phyloP scores from a whole-genome alignment of 352 stramenopile genomes.

The Phytopythium kandeliae region DNA sequence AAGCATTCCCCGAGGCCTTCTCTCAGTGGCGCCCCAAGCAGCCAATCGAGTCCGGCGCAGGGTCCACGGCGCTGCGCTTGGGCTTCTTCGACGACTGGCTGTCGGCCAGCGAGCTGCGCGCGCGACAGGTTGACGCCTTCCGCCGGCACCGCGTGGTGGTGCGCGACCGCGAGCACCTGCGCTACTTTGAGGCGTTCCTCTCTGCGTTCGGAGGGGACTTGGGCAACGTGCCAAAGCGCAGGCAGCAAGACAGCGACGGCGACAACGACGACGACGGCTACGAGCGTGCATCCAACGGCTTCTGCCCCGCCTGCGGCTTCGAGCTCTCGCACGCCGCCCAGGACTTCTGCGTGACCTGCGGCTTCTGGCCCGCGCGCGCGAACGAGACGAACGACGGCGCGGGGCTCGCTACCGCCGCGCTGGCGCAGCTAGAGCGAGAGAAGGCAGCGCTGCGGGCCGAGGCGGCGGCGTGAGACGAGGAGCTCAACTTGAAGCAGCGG shows the following conservation, averaged over 20 bases:
- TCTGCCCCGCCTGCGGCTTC: constrained; percentile 40
- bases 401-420: constrained; percentile 39
- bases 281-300: constrained; percentile 50
- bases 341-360: constrained; percentile 57
- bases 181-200: constrained; percentile 63
- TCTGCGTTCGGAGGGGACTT: constrained; percentile 42
- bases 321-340: constrained; percentile 33
- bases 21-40: constrained; percentile 86
- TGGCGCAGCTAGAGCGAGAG: constrained; percentile 30
- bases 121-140: constrained; percentile 23
- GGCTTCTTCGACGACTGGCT: constrained; percentile 56
- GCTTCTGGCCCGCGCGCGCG: constrained; percentile 52
- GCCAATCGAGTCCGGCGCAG: constrained; percentile 82
- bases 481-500: too few species aligned
- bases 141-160: constrained; percentile 42
- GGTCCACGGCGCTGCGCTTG: constrained; percentile 59
- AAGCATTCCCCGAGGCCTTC: constrained; percentile 79
- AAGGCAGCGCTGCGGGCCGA: constrained; percentile 9
- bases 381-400: constrained; percentile 49
- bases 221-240: constrained; percentile 31
- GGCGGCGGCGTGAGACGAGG: too few species aligned
- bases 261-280: constrained; percentile 18
- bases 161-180: constrained; percentile 62
- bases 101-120: constrained; percentile 30
- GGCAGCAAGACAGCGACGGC: constrained; percentile 5